These are phyloP conservation scores for Postia placenta DNA, from an alignment of 768 basidiomycete genomes.

Conservation along the genomic window DNA sequence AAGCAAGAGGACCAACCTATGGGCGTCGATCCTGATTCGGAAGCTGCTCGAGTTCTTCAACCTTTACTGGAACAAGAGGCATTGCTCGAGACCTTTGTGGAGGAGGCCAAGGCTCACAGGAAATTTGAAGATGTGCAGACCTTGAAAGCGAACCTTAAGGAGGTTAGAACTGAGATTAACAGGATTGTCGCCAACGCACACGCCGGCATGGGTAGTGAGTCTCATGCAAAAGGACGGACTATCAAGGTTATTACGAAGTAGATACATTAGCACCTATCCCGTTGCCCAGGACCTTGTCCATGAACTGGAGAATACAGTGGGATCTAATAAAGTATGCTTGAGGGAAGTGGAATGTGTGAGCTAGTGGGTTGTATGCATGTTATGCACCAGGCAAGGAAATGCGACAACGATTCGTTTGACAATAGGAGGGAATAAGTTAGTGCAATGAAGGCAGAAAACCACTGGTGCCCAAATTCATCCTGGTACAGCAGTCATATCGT, in stretches of 20 bases:
- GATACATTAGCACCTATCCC: no score
- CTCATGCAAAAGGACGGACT: neutral
- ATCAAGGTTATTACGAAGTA: neutral
- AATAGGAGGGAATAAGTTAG: constrained; percentile 2
- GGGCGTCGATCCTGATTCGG: constrained; percentile 56
- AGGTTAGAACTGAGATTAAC: constrained; percentile 82
- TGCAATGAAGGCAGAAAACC: neutral
- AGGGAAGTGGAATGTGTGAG: no score
- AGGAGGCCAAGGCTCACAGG: constrained; percentile 82
- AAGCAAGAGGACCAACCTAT: constrained; percentile 16
- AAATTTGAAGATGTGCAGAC: constrained; percentile 96
- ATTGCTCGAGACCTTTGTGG: constrained; percentile 82
- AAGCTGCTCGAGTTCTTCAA: constrained; percentile 69
- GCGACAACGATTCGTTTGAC: no score
- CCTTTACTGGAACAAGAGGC: constrained; percentile 93
- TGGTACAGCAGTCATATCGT: neutral
- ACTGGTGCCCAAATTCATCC: neutral
- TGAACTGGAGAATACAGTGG: no score
- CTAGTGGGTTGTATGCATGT: no score
- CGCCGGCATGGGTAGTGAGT: constrained; percentile 5
- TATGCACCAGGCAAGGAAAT: no score
- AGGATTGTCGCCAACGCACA: constrained; percentile 42
- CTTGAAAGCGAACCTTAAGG: constrained; percentile 69
- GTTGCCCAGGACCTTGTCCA: no score
- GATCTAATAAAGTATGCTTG: no score